phyloP scores from a whole-genome alignment of 2,329 filamentous ascomycete species.

The Coniochaeta sp. region DNA sequence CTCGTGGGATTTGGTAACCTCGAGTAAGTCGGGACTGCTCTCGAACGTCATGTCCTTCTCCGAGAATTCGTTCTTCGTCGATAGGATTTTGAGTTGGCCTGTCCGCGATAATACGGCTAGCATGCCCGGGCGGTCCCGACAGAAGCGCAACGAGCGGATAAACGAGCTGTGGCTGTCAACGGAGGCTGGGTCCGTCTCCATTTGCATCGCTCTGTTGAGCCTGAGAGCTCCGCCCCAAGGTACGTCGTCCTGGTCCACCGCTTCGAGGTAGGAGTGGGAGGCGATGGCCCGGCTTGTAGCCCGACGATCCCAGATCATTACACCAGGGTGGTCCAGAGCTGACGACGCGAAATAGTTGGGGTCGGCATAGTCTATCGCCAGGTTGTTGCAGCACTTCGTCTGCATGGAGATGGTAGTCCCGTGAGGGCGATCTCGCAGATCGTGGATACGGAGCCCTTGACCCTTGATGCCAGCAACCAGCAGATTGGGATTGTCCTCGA shows the following conservation, averaged over 20 bases:
- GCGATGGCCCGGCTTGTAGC: constrained; percentile 45
- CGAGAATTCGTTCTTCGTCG: constrained; percentile 48
- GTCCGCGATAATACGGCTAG: constrained; percentile 55
- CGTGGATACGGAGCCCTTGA: constrained; percentile 63
- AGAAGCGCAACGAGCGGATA: constrained; percentile 57
- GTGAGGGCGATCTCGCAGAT: constrained; percentile 49
- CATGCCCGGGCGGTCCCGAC: constrained; percentile 53
- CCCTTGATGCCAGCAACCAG: constrained; percentile 70
- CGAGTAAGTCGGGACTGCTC: constrained; percentile 51
- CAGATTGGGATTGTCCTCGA: constrained; percentile 67
- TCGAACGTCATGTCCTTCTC: constrained; percentile 31
- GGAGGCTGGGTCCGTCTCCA: constrained; percentile 41
- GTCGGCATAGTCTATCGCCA: constrained; percentile 73
- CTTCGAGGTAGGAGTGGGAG: constrained; percentile 47
- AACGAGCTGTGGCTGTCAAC: constrained; percentile 51
- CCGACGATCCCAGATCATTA: constrained; percentile 74
- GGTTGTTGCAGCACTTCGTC: constrained; percentile 61
- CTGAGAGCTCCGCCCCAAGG: constrained; percentile 57
- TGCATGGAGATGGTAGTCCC: constrained; percentile 51
- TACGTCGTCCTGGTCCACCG: constrained; percentile 54
- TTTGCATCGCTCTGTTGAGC: constrained; percentile 49
- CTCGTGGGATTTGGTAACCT: constrained; percentile 53
- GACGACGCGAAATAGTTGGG: constrained; percentile 82
- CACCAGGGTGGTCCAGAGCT: constrained; percentile 63
- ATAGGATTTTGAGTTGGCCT: constrained; percentile 55